A percentile compares a stretch with the other conserved stretches of the same genome.
Evolutionary conservation across 2,329 filamentous ascomycete genomes (phyloP).

Genomic region (Ophiocordyceps australis): DNA sequence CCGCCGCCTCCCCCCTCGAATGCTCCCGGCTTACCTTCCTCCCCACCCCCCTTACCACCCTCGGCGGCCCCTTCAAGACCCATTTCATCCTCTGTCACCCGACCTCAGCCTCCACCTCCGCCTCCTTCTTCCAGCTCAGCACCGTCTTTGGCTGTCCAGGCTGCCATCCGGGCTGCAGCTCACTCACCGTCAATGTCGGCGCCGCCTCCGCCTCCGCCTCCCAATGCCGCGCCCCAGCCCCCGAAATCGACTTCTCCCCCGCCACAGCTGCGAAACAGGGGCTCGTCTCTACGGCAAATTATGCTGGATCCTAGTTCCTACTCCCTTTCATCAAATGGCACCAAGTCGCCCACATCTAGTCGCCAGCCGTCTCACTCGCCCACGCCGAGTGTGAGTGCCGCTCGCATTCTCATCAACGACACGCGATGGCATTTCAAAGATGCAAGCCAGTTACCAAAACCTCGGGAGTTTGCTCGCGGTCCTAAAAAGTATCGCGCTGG

Average conservation of each 20-base stretch:
- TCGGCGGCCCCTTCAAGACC: conserved; percentile 14
- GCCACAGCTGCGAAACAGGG: conserved; percentile 19
- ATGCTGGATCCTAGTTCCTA: conserved; percentile 63
- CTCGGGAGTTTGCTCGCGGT: conserved; percentile 60
- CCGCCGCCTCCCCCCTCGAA: conserved; percentile 21
- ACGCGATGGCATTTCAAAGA: conserved; percentile 72
- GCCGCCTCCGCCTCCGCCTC: conserved; percentile 17
- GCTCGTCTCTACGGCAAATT: conserved; percentile 33
- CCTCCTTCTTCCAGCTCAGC: conserved; percentile 8
- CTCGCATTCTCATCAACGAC: conserved; percentile 50
- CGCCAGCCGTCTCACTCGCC: conserved; percentile 11
- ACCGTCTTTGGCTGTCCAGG: conserved; percentile 23
- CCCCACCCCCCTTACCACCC: conserved; percentile 24
- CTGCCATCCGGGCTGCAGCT: conserved; percentile 22
- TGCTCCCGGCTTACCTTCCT: conserved; percentile 25
- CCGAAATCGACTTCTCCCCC: conserved; percentile 21
- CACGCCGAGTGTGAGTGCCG: conserved; percentile 9
- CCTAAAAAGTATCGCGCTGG: conserved; percentile 74
- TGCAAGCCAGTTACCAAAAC: conserved; percentile 68
- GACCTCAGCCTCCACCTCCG: conserved; percentile 12
- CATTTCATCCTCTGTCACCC: conserved; percentile 20
- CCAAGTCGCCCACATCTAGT: conserved; percentile 28
- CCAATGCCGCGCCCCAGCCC: conserved; percentile 7
- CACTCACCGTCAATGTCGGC: conserved; percentile 18
- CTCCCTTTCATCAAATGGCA: conserved; percentile 49